Conservation (phyloP, 208 protist species). For the Leptomonas pyrrhocoris region DNA sequence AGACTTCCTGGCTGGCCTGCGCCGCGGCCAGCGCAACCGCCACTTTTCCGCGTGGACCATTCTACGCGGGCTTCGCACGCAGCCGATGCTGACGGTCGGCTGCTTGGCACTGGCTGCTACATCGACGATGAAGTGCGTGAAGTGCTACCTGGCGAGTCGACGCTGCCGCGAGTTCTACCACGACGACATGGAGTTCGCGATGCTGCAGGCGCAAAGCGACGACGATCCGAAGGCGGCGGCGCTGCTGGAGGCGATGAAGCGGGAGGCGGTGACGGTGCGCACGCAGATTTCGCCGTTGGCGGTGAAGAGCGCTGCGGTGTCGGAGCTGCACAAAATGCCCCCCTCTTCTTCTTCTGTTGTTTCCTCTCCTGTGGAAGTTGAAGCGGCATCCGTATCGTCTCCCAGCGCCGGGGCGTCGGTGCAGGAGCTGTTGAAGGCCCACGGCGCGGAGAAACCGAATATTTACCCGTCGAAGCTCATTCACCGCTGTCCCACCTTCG, state of each 20-base stretch:
- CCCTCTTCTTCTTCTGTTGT: not conserved
- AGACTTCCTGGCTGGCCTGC: slow-evolving; percentile 43
- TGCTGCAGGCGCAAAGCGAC: slow-evolving; percentile 40
- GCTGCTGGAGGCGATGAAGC: slow-evolving; percentile 9
- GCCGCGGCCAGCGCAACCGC: slow-evolving; percentile 34
- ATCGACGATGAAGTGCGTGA: slow-evolving; percentile 62
- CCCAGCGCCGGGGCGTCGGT: not conserved
- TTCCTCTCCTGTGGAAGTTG: no score
- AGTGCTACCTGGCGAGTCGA: slow-evolving; percentile 66
- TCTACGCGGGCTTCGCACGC: slow-evolving; percentile 60
- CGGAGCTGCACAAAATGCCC: slow-evolving; percentile 5
- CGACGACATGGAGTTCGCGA: slow-evolving; percentile 71
- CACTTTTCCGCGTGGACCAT: slow-evolving; percentile 58
- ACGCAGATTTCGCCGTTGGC: slow-evolving; percentile 1
- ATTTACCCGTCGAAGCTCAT: not conserved
- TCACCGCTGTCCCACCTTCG: slow-evolving; percentile 54
- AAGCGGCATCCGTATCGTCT: not conserved
- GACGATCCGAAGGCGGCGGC: slow-evolving; percentile 16
- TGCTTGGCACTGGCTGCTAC: slow-evolving; percentile 67
- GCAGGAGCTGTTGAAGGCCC: not conserved
- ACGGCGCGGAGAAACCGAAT: not conserved
- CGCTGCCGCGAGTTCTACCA: slow-evolving; percentile 78
- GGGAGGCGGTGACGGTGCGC: not conserved
- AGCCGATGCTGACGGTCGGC: slow-evolving; percentile 78
- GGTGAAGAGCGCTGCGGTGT: slow-evolving; percentile 8